Evolutionary conservation across 2,329 filamentous ascomycete genomes (phyloP), one percentile per base, ranked within the genome.

Genomic region (Phaeomoniella chlamydospora): DNA sequence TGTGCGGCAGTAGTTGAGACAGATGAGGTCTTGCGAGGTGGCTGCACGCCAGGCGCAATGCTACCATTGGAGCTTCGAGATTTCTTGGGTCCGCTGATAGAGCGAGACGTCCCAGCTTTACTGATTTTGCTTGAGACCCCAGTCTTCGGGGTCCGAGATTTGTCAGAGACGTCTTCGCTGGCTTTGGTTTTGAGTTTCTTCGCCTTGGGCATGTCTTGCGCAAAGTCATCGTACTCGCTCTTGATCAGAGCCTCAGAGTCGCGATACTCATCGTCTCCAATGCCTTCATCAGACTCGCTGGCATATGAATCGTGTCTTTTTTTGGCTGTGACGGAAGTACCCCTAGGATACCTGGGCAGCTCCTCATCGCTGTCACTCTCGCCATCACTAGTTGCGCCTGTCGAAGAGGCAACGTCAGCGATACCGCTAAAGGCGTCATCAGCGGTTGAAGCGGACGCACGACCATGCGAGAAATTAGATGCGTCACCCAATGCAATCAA

Each of bases 401-500:
- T 85, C 2, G 84, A 92, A 2, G 85, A 92, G 34, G 82, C 75
- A 33, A 72, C 75, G 53, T 94, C 88, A 29, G 87, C 87, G 49
- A 77, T 78, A 33, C 87, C 87, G 55, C 88, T 94, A 44, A 94
- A 82, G 1, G 84, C 87, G 57, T 96, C 88, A 50, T 96, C 88
- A 38, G 90, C 66, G 4, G 88, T 94, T 1, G 88, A 94, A 4
- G 86, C 85, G 5, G 88, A 94, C 3, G 85, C 93, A 46, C 88
- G 81, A 37, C 86, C 87, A 50, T 94, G 84, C 2, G 86, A 93
- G 51, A 92, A 80, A 54, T 93, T 93, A 38, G 86, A 90, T 48
- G 87, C 84, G 54, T 94, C 87, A 32, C 90, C 87, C 37, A 98
- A 72, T 47, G 88, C 81, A 78, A 98, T 96, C 50, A 98, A 68